Evolutionary conservation across 2,329 filamentous ascomycete species (phyloP).

Genomic region (Penicillium sp.): DNA sequence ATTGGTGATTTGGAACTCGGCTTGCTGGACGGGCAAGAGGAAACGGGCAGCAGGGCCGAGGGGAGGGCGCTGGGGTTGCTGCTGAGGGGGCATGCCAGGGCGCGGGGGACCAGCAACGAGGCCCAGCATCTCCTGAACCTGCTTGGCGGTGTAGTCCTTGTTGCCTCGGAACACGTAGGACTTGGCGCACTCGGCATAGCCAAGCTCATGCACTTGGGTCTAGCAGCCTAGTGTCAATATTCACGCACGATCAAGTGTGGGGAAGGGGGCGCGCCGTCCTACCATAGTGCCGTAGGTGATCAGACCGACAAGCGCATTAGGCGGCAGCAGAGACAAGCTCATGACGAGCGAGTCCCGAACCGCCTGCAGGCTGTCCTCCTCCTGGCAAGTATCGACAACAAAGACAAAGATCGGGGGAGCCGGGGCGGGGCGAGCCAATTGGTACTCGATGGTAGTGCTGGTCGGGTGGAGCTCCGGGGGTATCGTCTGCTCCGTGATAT

Average conservation of each 20-base stretch:
- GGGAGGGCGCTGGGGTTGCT: constrained; percentile 71
- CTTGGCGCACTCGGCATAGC: constrained; percentile 96
- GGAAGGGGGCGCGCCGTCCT: constrained; percentile 30
- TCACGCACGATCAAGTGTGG: constrained; percentile 4
- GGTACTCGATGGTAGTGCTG: constrained; percentile 69
- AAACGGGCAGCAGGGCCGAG: constrained; percentile 85
- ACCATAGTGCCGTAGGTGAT: constrained; percentile 86
- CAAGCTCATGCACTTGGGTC: constrained; percentile 96
- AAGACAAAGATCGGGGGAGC: constrained; percentile 69
- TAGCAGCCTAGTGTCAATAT: constrained; percentile 37
- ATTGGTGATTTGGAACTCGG: constrained; percentile 96
- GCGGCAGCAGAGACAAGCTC: constrained; percentile 64
- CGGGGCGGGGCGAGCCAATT: constrained; percentile 62
- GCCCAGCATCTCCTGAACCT: constrained; percentile 99
- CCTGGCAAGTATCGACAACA: constrained; percentile 70
- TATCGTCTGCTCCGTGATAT: constrained; percentile 67
- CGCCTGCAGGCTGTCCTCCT: constrained; percentile 67
- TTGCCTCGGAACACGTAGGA: constrained; percentile 97
- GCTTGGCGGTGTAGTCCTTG: constrained; percentile 97
- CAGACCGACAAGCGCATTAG: constrained; percentile 65
- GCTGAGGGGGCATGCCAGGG: constrained; percentile 63
- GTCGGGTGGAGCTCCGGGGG: constrained; percentile 66
- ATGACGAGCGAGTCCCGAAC: constrained; percentile 68
- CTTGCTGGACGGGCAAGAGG: constrained; percentile 89
- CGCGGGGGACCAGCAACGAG: constrained; percentile 67